Conservation (phyloP, 2,329 filamentous ascomycete species). For the Fusarium denticulatum region DNA sequence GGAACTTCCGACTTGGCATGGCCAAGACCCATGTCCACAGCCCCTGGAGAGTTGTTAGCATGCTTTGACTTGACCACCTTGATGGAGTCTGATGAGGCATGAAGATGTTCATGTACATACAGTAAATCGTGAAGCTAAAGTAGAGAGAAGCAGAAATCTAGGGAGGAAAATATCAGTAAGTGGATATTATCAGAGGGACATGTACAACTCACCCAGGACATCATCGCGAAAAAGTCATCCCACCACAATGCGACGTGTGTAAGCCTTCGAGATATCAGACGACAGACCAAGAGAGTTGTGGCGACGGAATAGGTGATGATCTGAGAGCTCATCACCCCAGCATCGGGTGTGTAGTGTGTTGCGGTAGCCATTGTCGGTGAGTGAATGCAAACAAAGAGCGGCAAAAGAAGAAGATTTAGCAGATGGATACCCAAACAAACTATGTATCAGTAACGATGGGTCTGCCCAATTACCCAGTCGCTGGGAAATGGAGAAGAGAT, state of each 20-base stretch:
- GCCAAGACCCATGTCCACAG: slow-evolving; percentile 16
- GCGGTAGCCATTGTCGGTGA: neutral
- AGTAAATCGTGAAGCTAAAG: slow-evolving; percentile 25
- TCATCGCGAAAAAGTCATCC: slow-evolving; percentile 22
- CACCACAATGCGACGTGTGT: slow-evolving; percentile 22
- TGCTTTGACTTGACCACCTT: neutral
- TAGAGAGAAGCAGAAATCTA: slow-evolving; percentile 17
- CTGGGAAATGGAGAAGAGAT: neutral
- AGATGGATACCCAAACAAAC: neutral
- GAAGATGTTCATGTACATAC: neutral
- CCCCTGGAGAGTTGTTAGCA: slow-evolving; percentile 14
- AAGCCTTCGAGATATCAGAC: slow-evolving; percentile 21
- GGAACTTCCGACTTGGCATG: slow-evolving; percentile 18
- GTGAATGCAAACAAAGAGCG: neutral
- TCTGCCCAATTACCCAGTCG: neutral
- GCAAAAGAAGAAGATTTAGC: neutral
- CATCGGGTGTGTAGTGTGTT: slow-evolving; percentile 9
- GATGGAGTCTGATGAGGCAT: too few relatives aligned
- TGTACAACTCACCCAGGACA: slow-evolving; percentile 20
- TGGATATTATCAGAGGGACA: neutral
- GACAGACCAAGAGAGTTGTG: slow-evolving; percentile 9
- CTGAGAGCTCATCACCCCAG: slow-evolving; percentile 21
- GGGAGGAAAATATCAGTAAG: neutral
- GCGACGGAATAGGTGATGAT: slow-evolving; percentile 22
- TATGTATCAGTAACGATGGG: neutral